Conservation (phyloP, 83 land plant species). For the Thuja plicata region DNA sequence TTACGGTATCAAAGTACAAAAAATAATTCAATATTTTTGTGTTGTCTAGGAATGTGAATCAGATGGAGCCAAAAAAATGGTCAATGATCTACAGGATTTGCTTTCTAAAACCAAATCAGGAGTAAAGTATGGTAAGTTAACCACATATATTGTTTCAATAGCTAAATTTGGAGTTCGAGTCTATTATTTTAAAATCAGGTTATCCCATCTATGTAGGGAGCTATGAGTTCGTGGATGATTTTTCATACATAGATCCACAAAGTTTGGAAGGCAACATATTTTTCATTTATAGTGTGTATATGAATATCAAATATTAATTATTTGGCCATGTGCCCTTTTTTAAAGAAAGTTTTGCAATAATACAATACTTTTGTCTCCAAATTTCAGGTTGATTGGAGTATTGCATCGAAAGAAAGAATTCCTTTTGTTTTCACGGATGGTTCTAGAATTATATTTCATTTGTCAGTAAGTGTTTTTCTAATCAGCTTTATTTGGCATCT, state of each 20-base stretch:
- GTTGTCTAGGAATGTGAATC: conserved; percentile 78
- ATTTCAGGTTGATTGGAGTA: conserved; percentile 86
- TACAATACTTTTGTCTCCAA: background rate
- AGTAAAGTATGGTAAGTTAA: conserved; percentile 61
- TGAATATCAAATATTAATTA: background rate
- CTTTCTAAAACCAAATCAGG: conserved; percentile 63
- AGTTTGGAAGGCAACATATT: conserved; percentile 12
- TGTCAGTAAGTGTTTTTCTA: conserved; percentile 54
- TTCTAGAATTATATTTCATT: conserved; percentile 82
- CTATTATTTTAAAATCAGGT: background rate
- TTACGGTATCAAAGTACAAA: background rate
- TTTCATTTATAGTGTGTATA: background rate
- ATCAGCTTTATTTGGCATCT: background rate
- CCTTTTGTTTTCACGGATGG: conserved; percentile 92
- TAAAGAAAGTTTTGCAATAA: background rate
- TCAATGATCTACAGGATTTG: conserved; percentile 60
- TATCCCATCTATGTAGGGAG: conserved; percentile 34
- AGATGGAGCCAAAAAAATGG: conserved; percentile 70
- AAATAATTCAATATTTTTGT: background rate
- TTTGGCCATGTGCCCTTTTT: conserved; percentile 1
- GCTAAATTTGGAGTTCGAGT: background rate
- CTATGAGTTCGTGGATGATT: conserved; percentile 80
- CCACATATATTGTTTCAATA: background rate
- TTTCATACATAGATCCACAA: conserved; percentile 85
- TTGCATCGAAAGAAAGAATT: conserved; percentile 83